Evolutionary conservation across 2,329 filamentous ascomycete species (phyloP), one percentile per base, ranked within the genome.

Genomic region (Botrytis pseudocinerea): DNA sequence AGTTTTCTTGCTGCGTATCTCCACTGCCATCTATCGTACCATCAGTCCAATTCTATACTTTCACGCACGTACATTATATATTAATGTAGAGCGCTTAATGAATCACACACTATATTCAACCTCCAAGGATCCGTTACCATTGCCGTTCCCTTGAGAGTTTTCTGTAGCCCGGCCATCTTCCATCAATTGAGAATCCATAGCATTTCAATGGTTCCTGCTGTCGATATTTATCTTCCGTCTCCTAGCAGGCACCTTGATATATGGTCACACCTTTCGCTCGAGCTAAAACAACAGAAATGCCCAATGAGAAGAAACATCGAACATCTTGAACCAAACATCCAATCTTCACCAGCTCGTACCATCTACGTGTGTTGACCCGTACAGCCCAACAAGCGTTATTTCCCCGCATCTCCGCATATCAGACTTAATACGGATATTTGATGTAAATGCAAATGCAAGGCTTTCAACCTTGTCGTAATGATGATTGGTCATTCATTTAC

Each of bases 381-480:
- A 18, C n/a, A 57, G 28, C 14, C 51, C n/a, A 57, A 32, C 51
- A 32, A 57, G n/a, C 51, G 51, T 16, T 32, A 57, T 57, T 57
- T 57, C 51, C 51, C n/a, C 51, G 51, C 51, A 57, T 57, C 51
- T 57, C 51, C 51, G 51, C 51, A 57, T 18, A 54, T 54, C 48
- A 54, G 25, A n/a, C 12, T n/a, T 54, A 6, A 54, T n/a, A 54
- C 48, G 51, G 9, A 44, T 44, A 44, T 16, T 44, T 44, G 42
- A 57, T 32, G n/a, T 8, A 9, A 57, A 57, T 57, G n/a, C 3
- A 54, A 54, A 16, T 57, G n/a, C n/a, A 28, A 57, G 51, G 6
- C n/a, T 57, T 18, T 57, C 51, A 57, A 57, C 51, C n/a, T 57
- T 57, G 51, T 57, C 51, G 2, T 57, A 7, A 9, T 16, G n/a